Evolutionary conservation across 2,329 filamentous ascomycete genomes (phyloP).

Genomic region (Diplodia intermedia): DNA sequence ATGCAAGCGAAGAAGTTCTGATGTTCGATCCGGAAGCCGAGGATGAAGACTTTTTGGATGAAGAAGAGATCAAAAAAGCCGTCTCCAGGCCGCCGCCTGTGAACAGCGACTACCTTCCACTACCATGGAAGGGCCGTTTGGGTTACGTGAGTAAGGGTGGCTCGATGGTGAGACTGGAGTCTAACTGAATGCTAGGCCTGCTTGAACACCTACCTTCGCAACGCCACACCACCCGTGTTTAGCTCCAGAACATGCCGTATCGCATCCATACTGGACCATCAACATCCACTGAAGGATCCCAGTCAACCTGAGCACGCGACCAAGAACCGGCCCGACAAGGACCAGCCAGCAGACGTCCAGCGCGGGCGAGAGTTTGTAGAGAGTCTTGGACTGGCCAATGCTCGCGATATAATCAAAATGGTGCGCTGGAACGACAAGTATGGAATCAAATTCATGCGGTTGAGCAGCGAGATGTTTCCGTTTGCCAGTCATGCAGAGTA

Average conservation of each 20-base stretch:
- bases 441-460: conserved; percentile 87
- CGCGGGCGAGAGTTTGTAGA: conserved; percentile 78
- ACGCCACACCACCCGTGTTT: conserved; percentile 83
- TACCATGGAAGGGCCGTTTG: conserved; percentile 88
- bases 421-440: conserved; percentile 91
- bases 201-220: conserved; percentile 87
- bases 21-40: conserved; percentile 61
- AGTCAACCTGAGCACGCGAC: conserved; percentile 78
- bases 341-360: conserved; percentile 68
- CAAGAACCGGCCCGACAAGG: conserved; percentile 84
- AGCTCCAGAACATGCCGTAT: conserved; percentile 91
- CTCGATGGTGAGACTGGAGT: background rate
- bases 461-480: conserved; percentile 96
- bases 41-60: conserved; percentile 59
- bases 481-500: conserved; percentile 89
- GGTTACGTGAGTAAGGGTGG: conserved; percentile 73
- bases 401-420: conserved; percentile 83
- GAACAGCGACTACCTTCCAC: conserved; percentile 80
- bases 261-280: conserved; percentile 85
- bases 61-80: conserved; percentile 64
- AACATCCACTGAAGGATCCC: conserved; percentile 79
- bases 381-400: conserved; percentile 79
- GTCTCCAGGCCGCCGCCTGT: conserved; percentile 73
- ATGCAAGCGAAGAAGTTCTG: conserved; percentile 27
- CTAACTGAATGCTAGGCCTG: conserved; percentile 67